Evolutionary conservation across 2,329 filamentous ascomycete species (phyloP).

Genomic region (Xylaria sp.): DNA sequence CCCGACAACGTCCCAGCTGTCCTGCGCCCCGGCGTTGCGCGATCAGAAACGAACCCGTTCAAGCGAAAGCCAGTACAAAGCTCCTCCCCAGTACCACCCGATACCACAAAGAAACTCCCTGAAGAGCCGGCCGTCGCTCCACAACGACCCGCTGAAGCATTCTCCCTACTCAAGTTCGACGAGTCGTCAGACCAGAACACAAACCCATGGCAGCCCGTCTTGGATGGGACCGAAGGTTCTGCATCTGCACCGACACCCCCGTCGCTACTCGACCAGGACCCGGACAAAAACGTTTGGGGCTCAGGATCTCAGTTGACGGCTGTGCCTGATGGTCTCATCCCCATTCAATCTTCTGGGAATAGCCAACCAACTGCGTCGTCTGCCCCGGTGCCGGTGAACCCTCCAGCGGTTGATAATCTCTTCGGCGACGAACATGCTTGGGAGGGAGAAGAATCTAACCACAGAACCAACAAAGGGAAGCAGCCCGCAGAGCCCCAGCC

Average conservation of each 20-base stretch:
- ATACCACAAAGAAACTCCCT: conserved; percentile 36
- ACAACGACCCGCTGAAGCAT: conserved; percentile 51
- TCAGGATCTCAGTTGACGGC: conserved; percentile 49
- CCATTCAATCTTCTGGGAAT: conserved; percentile 54
- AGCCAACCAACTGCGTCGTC: conserved; percentile 47
- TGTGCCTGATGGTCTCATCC: conserved; percentile 51
- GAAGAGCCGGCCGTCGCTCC: conserved; percentile 37
- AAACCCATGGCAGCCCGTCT: conserved; percentile 60
- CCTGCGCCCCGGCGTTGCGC: conserved; percentile 50
- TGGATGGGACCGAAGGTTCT: conserved; percentile 44
- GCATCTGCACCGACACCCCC: conserved; percentile 47
- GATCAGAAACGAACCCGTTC: conserved; percentile 65
- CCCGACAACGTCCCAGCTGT: conserved; percentile 48
- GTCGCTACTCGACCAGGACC: conserved; percentile 48
- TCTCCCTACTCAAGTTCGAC: conserved; percentile 57
- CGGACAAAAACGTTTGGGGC: conserved; percentile 53
- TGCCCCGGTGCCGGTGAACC: conserved; percentile 39
- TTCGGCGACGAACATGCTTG: conserved; percentile 60
- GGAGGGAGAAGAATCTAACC: conserved; percentile 58
- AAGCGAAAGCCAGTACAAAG: conserved; percentile 57
- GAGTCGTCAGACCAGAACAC: conserved; percentile 53
- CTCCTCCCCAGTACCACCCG: conserved; percentile 31
- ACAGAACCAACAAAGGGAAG: conserved; percentile 60
- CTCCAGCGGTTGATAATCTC: conserved; percentile 50
- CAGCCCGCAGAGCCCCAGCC: conserved; percentile 46